These are phyloP conservation scores for Tricholoma flavovirens DNA, from an alignment of 768 basidiomycete genomes.

Conservation along the genomic window DNA sequence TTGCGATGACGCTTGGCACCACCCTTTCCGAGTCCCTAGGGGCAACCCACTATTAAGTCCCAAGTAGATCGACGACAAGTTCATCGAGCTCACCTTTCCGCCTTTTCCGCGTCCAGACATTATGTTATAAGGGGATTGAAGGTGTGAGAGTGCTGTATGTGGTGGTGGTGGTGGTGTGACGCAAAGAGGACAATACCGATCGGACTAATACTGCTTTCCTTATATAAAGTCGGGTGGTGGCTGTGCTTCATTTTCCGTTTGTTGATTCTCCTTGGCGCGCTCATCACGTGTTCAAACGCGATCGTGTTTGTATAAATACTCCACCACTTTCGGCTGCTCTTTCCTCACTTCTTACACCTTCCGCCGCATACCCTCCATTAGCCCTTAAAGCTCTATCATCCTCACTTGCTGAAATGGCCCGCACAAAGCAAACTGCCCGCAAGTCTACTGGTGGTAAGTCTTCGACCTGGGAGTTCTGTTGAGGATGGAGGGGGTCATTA, in stretches of 20 bases:
- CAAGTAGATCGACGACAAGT: background rate
- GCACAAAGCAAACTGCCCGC: conserved; percentile 82
- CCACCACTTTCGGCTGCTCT: background rate
- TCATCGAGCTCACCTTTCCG: conserved; percentile 48
- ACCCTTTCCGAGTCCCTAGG: conserved; percentile 70
- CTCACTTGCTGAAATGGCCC: conserved; percentile 38
- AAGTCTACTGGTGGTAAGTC: conserved; percentile 75
- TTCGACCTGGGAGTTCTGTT: too few relatives aligned
- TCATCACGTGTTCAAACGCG: conserved; percentile 35
- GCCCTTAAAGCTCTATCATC: too few relatives aligned
- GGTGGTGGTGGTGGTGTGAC: conserved; percentile 21
- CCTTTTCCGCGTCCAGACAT: conserved; percentile 82
- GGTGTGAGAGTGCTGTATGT: conserved; percentile 6
- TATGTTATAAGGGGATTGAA: background rate
- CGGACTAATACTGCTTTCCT: conserved; percentile 17
- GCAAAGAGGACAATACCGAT: conserved; percentile 7
- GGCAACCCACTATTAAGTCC: conserved; percentile 5
- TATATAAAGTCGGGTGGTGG: conserved; percentile 40
- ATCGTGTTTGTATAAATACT: conserved; percentile 23
- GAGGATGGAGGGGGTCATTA: too few relatives aligned
- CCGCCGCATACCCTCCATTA: conserved; percentile 10
- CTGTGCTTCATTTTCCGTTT: conserved; percentile 45
- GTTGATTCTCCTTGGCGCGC: conserved; percentile 27
- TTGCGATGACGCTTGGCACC: conserved; percentile 78
- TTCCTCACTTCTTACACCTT: conserved; percentile 1